Percentiles rank a stretch among this genome's conserved stretches.
Evolutionary conservation across 768 basidiomycete species (phyloP).

Genomic region (Austroboletus eburneus): DNA sequence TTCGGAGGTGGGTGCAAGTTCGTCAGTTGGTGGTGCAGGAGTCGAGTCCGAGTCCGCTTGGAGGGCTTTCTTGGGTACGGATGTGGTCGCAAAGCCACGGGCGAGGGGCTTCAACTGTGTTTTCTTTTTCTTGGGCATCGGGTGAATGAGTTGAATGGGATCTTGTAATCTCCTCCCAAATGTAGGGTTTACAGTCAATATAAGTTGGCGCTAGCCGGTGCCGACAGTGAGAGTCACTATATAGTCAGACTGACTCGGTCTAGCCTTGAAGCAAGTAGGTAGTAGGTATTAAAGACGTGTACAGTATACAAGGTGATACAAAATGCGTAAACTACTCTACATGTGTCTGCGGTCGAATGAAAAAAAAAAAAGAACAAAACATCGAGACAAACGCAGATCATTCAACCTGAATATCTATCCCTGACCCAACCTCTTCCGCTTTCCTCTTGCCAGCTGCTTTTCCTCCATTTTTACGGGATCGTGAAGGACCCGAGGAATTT

Average conservation of each 20-base stretch:
- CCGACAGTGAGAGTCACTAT: too few relatives aligned
- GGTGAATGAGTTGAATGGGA: background rate
- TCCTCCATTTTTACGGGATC: constrained; percentile 31
- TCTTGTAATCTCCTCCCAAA: background rate
- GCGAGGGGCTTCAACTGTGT: constrained; percentile 68
- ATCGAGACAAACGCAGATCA: constrained; percentile 15
- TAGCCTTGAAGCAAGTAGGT: constrained; percentile 6
- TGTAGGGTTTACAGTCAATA: too few relatives aligned
- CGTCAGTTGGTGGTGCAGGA: constrained; percentile 10
- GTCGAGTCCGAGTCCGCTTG: constrained; percentile 30
- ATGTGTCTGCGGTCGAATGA: constrained; percentile 12
- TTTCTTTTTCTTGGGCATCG: constrained; percentile 85
- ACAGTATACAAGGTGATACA: constrained; percentile 31
- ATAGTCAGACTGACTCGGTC: too few relatives aligned
- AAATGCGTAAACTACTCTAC: constrained; percentile 31
- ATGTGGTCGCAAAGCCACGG: constrained; percentile 79
- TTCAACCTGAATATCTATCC: constrained; percentile 25
- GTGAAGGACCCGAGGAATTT: constrained; percentile 1
- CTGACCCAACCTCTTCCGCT: constrained; percentile 25
- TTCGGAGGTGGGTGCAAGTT: constrained; percentile 4
- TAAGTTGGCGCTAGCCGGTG: too few relatives aligned
- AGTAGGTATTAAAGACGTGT: constrained; percentile 27
- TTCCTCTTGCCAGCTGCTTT: constrained; percentile 31
- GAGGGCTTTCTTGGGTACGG: constrained; percentile 70
- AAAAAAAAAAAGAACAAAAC: constrained; percentile 11